A percentile compares a stretch with the other conserved stretches of the same genome.
phyloP scores from a whole-genome alignment of 768 basidiomycete genomes.

The Leucosporidium scottii region DNA sequence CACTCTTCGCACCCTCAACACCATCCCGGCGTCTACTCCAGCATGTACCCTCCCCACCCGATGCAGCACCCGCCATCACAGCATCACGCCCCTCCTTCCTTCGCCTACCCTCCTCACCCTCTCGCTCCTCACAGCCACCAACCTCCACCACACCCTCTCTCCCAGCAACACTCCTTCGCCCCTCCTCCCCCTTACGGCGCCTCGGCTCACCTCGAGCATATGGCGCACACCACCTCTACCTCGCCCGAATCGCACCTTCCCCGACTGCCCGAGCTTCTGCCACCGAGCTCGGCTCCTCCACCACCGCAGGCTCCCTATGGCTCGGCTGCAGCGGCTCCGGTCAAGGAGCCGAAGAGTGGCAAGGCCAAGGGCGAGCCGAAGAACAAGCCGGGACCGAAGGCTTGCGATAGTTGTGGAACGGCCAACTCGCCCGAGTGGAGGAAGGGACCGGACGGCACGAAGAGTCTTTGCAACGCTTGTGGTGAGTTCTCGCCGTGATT shows the following conservation, averaged over 20 bases:
- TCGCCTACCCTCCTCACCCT: not conserved
- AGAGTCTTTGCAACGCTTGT: conserved; percentile 35
- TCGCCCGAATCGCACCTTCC: no score
- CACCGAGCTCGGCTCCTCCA: no score
- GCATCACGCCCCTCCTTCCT: not conserved
- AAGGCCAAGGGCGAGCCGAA: not conserved
- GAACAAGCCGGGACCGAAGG: not conserved
- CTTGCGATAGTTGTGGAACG: conserved; percentile 20
- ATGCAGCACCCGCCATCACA: not conserved
- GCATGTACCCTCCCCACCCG: not conserved
- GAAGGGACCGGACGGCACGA: conserved; percentile 31
- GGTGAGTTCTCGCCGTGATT: conserved; percentile 5
- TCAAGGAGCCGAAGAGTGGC: not conserved
- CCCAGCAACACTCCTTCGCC: not conserved
- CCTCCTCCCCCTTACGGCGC: not conserved
- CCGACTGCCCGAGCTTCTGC: no score
- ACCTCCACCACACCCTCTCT: not conserved
- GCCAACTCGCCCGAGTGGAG: conserved; percentile 35
- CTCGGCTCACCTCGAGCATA: no score
- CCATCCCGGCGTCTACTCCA: no score
- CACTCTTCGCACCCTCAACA: no score
- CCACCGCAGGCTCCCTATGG: no score
- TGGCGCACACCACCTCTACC: no score
- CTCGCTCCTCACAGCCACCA: not conserved
- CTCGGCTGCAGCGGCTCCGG: no score